These are phyloP conservation scores for Poa annua DNA, from an alignment of 176 grass and related monocot genomes.

Conservation along the genomic window DNA sequence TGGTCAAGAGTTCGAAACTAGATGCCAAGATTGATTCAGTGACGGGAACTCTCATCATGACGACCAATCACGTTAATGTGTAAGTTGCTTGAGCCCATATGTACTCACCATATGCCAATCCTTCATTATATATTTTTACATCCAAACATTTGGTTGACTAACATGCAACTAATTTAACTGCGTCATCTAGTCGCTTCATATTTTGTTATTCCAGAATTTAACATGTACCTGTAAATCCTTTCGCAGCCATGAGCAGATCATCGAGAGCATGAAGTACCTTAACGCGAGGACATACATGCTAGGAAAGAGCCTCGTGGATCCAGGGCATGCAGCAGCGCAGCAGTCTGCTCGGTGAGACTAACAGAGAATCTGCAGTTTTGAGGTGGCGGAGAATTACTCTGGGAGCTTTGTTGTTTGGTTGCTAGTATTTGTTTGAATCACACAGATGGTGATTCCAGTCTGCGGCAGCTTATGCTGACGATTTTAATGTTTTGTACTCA, in stretches of 20 bases:
- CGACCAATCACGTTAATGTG: constrained; percentile 77
- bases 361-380: constrained; percentile 32
- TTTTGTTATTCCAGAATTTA: neutral
- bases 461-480: neutral
- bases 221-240: neutral
- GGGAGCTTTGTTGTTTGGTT: constrained; percentile 33
- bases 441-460: constrained; percentile 5
- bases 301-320: constrained; percentile 91
- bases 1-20: constrained; percentile 88
- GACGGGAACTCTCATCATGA: constrained; percentile 87
- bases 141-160: neutral
- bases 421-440: constrained; percentile 9
- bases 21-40: constrained; percentile 94
- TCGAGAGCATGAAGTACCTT: constrained; percentile 87
- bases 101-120: neutral
- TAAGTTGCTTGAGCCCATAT: constrained; percentile 50
- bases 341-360: constrained; percentile 53
- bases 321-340: constrained; percentile 75
- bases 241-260: constrained; percentile 87
- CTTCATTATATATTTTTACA: neutral
- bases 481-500: neutral
- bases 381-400: constrained; percentile 10
- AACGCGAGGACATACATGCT: constrained; percentile 85
- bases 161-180: neutral
- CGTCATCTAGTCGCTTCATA: neutral